These are phyloP conservation scores for Neopestalotiopsis sp. DNA, from an alignment of 2,329 filamentous ascomycete genomes.

Conservation along the genomic window DNA sequence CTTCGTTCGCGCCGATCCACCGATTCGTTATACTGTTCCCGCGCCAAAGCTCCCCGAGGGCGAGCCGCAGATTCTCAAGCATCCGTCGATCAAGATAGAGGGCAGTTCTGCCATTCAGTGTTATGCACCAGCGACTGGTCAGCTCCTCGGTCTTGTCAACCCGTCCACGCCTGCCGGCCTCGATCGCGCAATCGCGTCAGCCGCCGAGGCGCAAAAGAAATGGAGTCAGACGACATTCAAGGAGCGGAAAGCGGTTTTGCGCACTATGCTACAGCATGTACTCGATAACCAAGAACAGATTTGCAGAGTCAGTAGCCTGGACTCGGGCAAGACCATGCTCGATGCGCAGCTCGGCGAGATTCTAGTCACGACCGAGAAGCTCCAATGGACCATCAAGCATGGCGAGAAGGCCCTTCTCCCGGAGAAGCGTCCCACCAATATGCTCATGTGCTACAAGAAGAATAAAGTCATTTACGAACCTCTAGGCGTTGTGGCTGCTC, in stretches of 20 bases:
- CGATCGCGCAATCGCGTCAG: slow-evolving; percentile 77
- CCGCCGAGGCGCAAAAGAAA: slow-evolving; percentile 73
- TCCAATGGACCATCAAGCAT: slow-evolving; percentile 91
- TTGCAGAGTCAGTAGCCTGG: slow-evolving; percentile 82
- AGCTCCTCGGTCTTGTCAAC: slow-evolving; percentile 79
- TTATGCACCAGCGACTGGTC: slow-evolving; percentile 88
- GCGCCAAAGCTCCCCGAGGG: slow-evolving; percentile 64
- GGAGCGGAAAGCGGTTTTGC: slow-evolving; percentile 79
- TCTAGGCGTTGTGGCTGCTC: slow-evolving; percentile 87
- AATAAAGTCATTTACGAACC: slow-evolving; percentile 93
- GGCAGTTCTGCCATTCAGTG: slow-evolving; percentile 77
- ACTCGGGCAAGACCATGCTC: slow-evolving; percentile 95
- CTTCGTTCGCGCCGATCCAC: slow-evolving; percentile 34
- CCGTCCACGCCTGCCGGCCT: slow-evolving; percentile 79
- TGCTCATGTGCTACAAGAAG: slow-evolving; percentile 94
- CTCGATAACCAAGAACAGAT: slow-evolving; percentile 90
- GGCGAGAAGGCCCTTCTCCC: slow-evolving; percentile 81
- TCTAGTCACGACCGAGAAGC: slow-evolving; percentile 89
- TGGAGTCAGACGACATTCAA: slow-evolving; percentile 83
- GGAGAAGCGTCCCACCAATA: slow-evolving; percentile 80
- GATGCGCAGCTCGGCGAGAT: slow-evolving; percentile 95
- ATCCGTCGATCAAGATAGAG: slow-evolving; percentile 67
- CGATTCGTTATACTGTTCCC: slow-evolving; percentile 65
- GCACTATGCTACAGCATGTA: slow-evolving; percentile 80
- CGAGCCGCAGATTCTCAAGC: slow-evolving; percentile 60